These are phyloP conservation scores for Trifolium repens DNA, from an alignment of 306 rosid genomes.

Conservation along the genomic window DNA sequence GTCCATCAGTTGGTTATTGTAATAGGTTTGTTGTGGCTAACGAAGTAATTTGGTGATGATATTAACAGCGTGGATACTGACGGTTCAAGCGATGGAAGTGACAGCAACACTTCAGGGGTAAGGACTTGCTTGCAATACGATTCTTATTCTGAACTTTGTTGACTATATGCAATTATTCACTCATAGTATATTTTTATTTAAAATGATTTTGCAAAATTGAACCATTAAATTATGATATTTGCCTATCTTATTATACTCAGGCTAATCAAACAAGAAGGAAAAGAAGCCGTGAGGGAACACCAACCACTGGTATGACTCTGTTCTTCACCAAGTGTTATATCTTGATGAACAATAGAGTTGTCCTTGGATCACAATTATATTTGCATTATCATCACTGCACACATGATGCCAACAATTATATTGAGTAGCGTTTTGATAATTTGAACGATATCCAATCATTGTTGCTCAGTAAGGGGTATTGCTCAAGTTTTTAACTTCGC, in stretches of 20 bases:
- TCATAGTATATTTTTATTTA: slow-evolving; percentile 29
- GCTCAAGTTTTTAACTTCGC: background rate
- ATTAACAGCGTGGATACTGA: slow-evolving; percentile 68
- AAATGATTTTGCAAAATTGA: slow-evolving; percentile 30
- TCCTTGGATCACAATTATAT: slow-evolving; percentile 39
- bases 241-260: slow-evolving; percentile 60
- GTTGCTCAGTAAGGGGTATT: slow-evolving; percentile 23
- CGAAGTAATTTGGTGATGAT: slow-evolving; percentile 38
- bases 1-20: slow-evolving; percentile 6
- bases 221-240: slow-evolving; percentile 42
- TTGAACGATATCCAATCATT: slow-evolving; percentile 24
- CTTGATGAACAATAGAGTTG: slow-evolving; percentile 46
- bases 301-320: slow-evolving; percentile 69
- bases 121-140: slow-evolving; percentile 41
- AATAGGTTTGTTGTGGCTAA: slow-evolving; percentile 39
- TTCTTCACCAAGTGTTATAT: slow-evolving; percentile 54
- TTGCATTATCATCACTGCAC: slow-evolving; percentile 28
- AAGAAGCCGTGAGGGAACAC: slow-evolving; percentile 85
- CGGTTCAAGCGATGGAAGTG: slow-evolving; percentile 85
- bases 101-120: slow-evolving; percentile 72
- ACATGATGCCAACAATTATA: slow-evolving; percentile 36
- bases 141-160: slow-evolving; percentile 31
- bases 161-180: slow-evolving; percentile 30
- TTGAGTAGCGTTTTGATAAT: slow-evolving; percentile 37
- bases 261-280: slow-evolving; percentile 69